These are phyloP conservation scores for Immersiella caudata DNA, from an alignment of 495 filamentous ascomycete genomes.

Conservation along the genomic window DNA sequence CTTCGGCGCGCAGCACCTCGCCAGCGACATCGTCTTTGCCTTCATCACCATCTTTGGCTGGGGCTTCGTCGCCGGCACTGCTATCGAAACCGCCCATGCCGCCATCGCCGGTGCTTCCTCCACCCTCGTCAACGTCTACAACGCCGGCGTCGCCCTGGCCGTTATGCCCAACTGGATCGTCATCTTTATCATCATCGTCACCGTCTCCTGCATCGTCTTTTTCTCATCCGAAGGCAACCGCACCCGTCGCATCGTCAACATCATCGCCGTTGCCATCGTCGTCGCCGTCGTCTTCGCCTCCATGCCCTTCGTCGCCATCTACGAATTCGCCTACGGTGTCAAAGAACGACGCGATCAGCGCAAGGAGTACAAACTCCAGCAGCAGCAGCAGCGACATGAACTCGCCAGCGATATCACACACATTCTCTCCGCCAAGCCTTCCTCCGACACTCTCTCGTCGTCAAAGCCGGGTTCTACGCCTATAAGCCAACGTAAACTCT, in stretches of 20 bases:
- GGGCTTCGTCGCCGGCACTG: conserved; percentile 1
- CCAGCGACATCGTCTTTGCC: conserved; percentile 1
- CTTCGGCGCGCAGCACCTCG: conserved; percentile 9
- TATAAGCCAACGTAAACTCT: background rate
- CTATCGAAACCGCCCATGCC: conserved; percentile 8
- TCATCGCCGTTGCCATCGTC: background rate
- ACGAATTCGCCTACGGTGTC: conserved; percentile 2
- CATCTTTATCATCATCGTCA: background rate
- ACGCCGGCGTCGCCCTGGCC: background rate
- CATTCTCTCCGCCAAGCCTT: background rate
- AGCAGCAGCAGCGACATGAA: background rate
- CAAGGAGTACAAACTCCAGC: background rate
- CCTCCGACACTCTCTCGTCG: background rate
- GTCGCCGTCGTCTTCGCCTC: background rate
- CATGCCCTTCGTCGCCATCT: conserved; percentile 9
- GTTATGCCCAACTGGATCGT: conserved; percentile 8
- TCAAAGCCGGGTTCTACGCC: background rate
- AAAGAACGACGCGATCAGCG: background rate
- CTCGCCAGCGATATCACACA: background rate
- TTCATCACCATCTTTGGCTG: conserved; percentile 11
- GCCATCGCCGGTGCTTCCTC: background rate
- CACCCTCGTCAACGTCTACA: conserved; percentile 5
- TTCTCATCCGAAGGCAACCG: background rate
- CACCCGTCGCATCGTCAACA: conserved; percentile 1
- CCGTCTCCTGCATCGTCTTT: background rate